Evolutionary conservation across 202 grass and related monocot genomes (phyloP), one percentile per base, ranked within the genome.

Genomic region (Saccharum hybrid): DNA sequence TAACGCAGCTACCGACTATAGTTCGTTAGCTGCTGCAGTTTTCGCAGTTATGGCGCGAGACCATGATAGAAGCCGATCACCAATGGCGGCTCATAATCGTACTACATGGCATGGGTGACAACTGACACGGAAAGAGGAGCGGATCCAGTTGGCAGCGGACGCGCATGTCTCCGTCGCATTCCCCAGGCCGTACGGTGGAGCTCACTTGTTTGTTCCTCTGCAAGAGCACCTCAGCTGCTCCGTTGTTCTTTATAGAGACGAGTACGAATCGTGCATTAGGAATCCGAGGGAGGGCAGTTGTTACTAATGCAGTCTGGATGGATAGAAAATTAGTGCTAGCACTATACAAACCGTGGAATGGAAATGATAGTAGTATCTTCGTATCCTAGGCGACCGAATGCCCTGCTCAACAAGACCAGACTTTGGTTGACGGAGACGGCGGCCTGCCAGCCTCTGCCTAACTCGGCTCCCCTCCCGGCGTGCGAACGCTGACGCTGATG

Each of bases 21-120:
- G n/a, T n/a, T n/a, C n/a, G n/a, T n/a, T n/a, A n/a, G n/a, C n/a
- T n/a, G n/a, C n/a, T n/a, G n/a, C n/a, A n/a, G n/a, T n/a, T n/a
- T n/a, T n/a, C n/a, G n/a, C 87, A 81, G 71, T 57, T n/a, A n/a
- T 39, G 63, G 66, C 72, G 51, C 37, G 81, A 51, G 9, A 38
- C 3, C 3, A 10, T 31, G n/a, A 42, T 0, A 9, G 41, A 13
- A 16, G 36, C 9, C 60, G 36, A 65, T 68, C 62, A 16, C 42
- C 52, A 23, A 15, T 11, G 6, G 21, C 57, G 67, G 76, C 33
- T 39, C 71, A 22, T 61, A 46, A 33, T 37, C 48, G 33, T 34
- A 34, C 37, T n/a, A 26, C 28, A 22, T 28, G 63, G 60, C 60
- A 34, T 23, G 33, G 38, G 40, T 7, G 68, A 34, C 33, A 34